Evolutionary conservation across 2,329 filamentous ascomycete species (phyloP).

Genomic region (Sporothrix dimorphospora): DNA sequence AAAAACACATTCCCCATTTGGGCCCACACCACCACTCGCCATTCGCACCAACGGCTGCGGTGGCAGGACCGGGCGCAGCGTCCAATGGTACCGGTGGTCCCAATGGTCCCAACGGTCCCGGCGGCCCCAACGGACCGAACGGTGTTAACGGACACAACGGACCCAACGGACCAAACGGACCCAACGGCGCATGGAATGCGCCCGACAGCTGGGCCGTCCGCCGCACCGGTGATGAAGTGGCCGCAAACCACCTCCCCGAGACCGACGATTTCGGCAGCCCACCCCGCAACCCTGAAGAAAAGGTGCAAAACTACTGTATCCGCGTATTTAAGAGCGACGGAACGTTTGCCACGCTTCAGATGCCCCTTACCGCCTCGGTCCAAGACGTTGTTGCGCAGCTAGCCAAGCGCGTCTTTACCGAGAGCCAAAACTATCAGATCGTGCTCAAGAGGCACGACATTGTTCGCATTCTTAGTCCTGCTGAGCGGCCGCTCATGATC

Average conservation of each 20-base stretch:
- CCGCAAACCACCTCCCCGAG: slow-evolving; percentile 56
- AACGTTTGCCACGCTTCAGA: slow-evolving; percentile 90
- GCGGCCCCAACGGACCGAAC: neutral
- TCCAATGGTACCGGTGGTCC: neutral
- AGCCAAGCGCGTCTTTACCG: slow-evolving; percentile 92
- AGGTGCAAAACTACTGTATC: slow-evolving; percentile 81
- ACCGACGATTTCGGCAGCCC: slow-evolving; percentile 69
- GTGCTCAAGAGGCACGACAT: slow-evolving; percentile 92
- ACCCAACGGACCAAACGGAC: slow-evolving; percentile 36
- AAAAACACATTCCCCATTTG: slow-evolving; percentile 36
- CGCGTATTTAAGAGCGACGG: slow-evolving; percentile 92
- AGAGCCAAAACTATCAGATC: slow-evolving; percentile 92
- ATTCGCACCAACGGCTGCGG: neutral
- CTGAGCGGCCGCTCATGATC: slow-evolving; percentile 83
- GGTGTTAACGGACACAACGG: neutral
- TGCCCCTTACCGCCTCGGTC: slow-evolving; percentile 81
- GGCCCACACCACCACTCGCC: slow-evolving; percentile 12
- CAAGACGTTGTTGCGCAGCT: slow-evolving; percentile 86
- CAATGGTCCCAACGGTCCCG: neutral
- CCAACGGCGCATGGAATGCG: slow-evolving; percentile 78
- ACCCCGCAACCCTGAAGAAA: slow-evolving; percentile 69
- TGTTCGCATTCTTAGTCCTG: slow-evolving; percentile 74
- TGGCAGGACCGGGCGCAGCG: slow-evolving; percentile 30
- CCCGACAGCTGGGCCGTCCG: slow-evolving; percentile 97
- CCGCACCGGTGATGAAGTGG: slow-evolving; percentile 67